phyloP scores from a whole-genome alignment of 2,329 filamentous ascomycete species.

The Cordyceps militaris region DNA sequence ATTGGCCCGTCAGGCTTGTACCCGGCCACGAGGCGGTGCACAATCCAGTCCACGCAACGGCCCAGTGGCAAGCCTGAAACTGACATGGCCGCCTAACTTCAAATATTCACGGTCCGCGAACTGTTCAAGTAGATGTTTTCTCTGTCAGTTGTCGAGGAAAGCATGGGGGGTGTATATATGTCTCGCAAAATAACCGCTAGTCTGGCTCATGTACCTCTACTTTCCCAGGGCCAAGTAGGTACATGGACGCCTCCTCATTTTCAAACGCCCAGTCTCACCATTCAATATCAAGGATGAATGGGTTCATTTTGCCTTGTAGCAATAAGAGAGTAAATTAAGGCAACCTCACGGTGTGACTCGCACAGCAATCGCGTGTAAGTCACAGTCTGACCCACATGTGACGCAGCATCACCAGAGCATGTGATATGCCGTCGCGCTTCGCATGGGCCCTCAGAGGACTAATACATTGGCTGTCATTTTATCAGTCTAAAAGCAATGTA shows the following conservation, averaged over 20 bases:
- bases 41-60: neutral
- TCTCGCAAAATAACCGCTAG: neutral
- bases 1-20: neutral
- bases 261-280: neutral
- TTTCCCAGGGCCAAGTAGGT: neutral
- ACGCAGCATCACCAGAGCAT: slow-evolving; percentile 6
- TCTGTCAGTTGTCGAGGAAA: neutral
- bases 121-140: neutral
- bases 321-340: neutral
- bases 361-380: neutral
- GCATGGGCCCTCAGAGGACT: too few relatives aligned
- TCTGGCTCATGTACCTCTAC: neutral
- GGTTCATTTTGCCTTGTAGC: neutral
- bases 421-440: neutral
- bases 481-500: neutral
- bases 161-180: neutral
- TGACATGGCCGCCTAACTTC: neutral
- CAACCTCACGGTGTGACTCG: neutral
- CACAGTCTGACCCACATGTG: neutral
- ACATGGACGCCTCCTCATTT: neutral
- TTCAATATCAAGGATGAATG: neutral
- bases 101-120: neutral
- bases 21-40: neutral
- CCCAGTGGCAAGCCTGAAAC: neutral
- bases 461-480: neutral